Base-by-base conservation (phyloP, 352 stramenopile genomes). In the Phytopythium cucurbitacearum region DNA sequence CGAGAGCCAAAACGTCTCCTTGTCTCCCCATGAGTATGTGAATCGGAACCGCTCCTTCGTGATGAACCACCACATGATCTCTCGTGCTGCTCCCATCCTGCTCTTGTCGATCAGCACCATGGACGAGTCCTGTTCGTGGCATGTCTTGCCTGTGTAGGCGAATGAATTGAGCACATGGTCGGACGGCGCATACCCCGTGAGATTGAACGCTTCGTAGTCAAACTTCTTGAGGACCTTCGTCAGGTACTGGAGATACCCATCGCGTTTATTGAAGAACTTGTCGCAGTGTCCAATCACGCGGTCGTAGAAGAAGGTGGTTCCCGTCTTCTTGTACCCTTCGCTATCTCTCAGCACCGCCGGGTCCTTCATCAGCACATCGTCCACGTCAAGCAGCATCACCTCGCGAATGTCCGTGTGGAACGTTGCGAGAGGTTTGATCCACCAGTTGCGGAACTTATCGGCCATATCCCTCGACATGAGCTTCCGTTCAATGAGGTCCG, bases 1-100 rank as follows among this genome's bases (percentile, higher is more conserved):
- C 36, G 79, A 69, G n/a, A 92, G 47, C 81, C 81, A 92, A 46
- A 90, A 90, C 0, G 72, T 49, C 42, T 92, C 81, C 51, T 90
- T 89, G 63, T 89, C 79, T 7, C 79, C 77, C 60, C 67, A 89
- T 12, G 75, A 91, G 42, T 84, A 88, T 51, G 73, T 56, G 64
- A 73, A 73, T 16, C 71, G 59, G 51, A 89, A 87, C n/a, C 79
- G 77, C 48, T 77, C 65, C 40, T 84, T 56, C 0, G 75, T 80
- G 43, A 89, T 83, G 12, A 92, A 62, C 46, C 73, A 82, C 76
- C 73, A 88, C 33, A 92, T 52, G 40, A 90, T 70, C 1, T 80
- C 69, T 53, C 87, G 65, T 1, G 77, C 73, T 35, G 73, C 65
- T 6, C 56, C 62, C 3, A 63, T 61, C 12, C 71, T 55, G 34